Conservation (phyloP, 2,329 filamentous ascomycete species). For the Coniosporium uncinatum region DNA sequence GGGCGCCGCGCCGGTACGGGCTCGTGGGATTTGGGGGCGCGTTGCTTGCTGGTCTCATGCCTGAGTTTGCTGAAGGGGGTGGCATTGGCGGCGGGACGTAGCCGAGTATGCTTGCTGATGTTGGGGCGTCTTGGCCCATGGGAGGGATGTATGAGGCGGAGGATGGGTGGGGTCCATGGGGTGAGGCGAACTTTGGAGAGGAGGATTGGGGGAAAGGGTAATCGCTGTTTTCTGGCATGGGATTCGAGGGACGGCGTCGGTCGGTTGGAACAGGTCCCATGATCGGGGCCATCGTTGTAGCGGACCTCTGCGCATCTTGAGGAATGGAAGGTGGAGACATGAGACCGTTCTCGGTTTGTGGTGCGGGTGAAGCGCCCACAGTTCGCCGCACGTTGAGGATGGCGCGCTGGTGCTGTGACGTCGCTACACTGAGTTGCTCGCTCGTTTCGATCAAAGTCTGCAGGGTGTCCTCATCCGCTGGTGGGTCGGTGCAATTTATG, state of each 20-base stretch:
- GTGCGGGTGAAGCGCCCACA: conserved; percentile 15
- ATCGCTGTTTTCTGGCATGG: background rate
- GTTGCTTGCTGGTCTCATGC: background rate
- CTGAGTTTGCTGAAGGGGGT: background rate
- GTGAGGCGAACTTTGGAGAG: no score
- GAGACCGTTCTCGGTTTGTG: background rate
- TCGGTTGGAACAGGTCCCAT: background rate
- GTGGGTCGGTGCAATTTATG: conserved; percentile 72
- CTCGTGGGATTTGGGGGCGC: background rate
- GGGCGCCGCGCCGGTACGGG: no score
- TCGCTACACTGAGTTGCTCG: conserved; percentile 78
- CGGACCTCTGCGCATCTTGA: background rate
- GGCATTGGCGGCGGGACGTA: background rate
- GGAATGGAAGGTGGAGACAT: background rate
- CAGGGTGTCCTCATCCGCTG: conserved; percentile 91
- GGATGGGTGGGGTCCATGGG: background rate
- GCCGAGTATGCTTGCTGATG: background rate
- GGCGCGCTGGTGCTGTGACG: conserved; percentile 81
- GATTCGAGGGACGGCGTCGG: background rate
- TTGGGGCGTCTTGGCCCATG: background rate
- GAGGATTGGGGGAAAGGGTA: background rate
- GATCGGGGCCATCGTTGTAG: background rate
- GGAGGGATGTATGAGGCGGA: background rate
- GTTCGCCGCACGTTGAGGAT: conserved; percentile 53
- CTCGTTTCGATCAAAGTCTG: conserved; percentile 91